Evolutionary conservation across 495 filamentous ascomycete species (phyloP).

Genomic region (Penicillium dipodomyicola): DNA sequence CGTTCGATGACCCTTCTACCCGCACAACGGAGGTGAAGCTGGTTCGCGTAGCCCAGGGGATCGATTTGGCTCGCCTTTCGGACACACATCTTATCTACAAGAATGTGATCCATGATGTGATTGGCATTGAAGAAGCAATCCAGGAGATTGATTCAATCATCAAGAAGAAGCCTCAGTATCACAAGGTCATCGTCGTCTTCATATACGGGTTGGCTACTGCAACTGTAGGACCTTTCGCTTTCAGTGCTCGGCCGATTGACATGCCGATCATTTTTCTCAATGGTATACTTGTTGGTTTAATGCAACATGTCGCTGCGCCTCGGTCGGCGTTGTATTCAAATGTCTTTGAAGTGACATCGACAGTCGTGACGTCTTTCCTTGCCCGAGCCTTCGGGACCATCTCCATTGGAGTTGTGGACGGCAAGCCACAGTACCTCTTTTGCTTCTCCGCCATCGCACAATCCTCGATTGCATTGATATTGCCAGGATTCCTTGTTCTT

Average conservation of each 20-base stretch:
- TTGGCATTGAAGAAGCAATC: constrained; percentile 79
- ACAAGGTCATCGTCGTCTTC: constrained; percentile 63
- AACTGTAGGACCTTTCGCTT: constrained; percentile 78
- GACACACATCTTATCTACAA: constrained; percentile 89
- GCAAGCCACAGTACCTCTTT: constrained; percentile 57
- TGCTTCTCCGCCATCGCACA: constrained; percentile 91
- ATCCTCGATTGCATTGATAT: constrained; percentile 85
- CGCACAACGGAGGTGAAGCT: constrained; percentile 90
- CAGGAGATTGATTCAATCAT: constrained; percentile 64
- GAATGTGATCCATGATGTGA: constrained; percentile 80
- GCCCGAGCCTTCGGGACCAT: constrained; percentile 82
- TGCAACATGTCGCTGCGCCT: constrained; percentile 76
- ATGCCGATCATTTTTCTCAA: constrained; percentile 82
- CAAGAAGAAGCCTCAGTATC: constrained; percentile 60
- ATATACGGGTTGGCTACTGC: constrained; percentile 80
- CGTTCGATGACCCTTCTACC: constrained; percentile 81
- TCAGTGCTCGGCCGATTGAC: constrained; percentile 78
- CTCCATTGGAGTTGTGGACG: constrained; percentile 35
- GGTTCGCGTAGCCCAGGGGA: constrained; percentile 66
- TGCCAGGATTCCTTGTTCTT: constrained; percentile 82
- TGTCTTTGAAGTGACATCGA: constrained; percentile 82
- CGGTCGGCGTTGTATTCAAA: constrained; percentile 71
- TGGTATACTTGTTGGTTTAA: constrained; percentile 72
- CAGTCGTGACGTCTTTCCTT: constrained; percentile 79
- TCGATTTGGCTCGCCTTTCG: constrained; percentile 77